phyloP scores from a whole-genome alignment of 257 asterid genomes.

The Verbena officinalis region DNA sequence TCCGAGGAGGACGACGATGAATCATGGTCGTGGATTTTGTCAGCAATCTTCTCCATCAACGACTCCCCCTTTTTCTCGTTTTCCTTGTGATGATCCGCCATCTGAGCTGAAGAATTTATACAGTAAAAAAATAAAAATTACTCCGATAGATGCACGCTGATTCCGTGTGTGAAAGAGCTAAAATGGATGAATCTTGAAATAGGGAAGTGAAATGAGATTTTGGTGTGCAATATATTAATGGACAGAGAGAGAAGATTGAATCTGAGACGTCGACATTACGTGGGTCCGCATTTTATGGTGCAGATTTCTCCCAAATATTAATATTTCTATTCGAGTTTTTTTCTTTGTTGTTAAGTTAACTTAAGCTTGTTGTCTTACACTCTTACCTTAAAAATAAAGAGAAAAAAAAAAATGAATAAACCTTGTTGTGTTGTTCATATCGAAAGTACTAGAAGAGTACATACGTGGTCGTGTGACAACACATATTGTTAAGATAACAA shows the following conservation, averaged over 20 bases:
- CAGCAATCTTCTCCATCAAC: slow-evolving; percentile 52
- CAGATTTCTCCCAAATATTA: slow-evolving; percentile 28
- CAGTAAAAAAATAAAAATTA: not conserved
- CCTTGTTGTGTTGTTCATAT: not conserved
- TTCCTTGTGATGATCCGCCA: slow-evolving; percentile 72
- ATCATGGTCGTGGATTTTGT: slow-evolving; percentile 46
- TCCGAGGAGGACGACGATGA: slow-evolving; percentile 64
- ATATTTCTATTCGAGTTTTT: not conserved
- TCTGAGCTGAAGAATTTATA: slow-evolving; percentile 20
- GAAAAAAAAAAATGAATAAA: too few relatives aligned
- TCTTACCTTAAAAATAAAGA: not conserved
- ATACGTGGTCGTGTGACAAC: slow-evolving; percentile 15
- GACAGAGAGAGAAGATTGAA: slow-evolving; percentile 9
- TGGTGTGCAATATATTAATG: not conserved
- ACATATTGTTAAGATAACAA: not conserved
- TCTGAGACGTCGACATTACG: slow-evolving; percentile 30
- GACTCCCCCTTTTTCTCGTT: slow-evolving; percentile 61
- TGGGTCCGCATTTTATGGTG: slow-evolving; percentile 26
- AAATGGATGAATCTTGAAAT: slow-evolving; percentile 34
- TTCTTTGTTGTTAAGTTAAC: slow-evolving; percentile 38
- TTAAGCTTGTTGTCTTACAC: slow-evolving; percentile 18
- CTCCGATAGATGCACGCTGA: slow-evolving; percentile 25
- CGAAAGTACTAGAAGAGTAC: slow-evolving; percentile 38
- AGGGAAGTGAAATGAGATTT: not conserved
- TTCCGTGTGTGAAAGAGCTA: not conserved